phyloP scores from a whole-genome alignment of 2,329 filamentous ascomycete species.

The Venturia nashicola region DNA sequence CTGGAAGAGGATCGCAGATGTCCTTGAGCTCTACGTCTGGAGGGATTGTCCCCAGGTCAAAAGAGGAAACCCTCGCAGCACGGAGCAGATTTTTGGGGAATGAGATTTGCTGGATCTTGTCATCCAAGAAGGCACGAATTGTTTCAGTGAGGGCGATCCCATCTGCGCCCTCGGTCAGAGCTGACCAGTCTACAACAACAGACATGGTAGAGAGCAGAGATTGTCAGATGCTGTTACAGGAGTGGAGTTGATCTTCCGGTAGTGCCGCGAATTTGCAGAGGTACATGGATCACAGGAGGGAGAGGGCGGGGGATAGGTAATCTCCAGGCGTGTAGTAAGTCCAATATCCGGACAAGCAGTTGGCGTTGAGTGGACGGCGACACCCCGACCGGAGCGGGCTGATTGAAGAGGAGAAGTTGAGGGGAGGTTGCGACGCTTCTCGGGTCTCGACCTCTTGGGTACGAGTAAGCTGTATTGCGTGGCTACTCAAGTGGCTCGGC shows the following conservation, averaged over 20 bases:
- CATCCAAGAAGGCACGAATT: conserved; percentile 88
- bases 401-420: background rate
- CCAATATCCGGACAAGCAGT: background rate
- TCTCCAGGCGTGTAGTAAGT: conserved; percentile 1
- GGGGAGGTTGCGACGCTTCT: background rate
- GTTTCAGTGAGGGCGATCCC: conserved; percentile 71
- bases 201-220: conserved; percentile 52
- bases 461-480: background rate
- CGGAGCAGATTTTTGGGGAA: conserved; percentile 89
- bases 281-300: background rate
- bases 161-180: conserved; percentile 78
- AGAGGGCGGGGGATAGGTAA: too few species aligned
- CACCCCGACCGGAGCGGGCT: background rate
- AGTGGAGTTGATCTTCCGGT: conserved; percentile 3
- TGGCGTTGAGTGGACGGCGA: background rate
- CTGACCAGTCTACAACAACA: conserved; percentile 94
- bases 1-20: conserved; percentile 85
- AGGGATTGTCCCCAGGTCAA: conserved; percentile 75
- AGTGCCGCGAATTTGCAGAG: background rate
- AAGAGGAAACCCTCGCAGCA: conserved; percentile 86
- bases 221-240: background rate
- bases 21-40: conserved; percentile 90
- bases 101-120: conserved; percentile 84
- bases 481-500: background rate
- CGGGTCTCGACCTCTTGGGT: background rate